Base-by-base conservation (phyloP, 2,329 filamentous ascomycete species). In the Phyllosticta capitalensis region DNA sequence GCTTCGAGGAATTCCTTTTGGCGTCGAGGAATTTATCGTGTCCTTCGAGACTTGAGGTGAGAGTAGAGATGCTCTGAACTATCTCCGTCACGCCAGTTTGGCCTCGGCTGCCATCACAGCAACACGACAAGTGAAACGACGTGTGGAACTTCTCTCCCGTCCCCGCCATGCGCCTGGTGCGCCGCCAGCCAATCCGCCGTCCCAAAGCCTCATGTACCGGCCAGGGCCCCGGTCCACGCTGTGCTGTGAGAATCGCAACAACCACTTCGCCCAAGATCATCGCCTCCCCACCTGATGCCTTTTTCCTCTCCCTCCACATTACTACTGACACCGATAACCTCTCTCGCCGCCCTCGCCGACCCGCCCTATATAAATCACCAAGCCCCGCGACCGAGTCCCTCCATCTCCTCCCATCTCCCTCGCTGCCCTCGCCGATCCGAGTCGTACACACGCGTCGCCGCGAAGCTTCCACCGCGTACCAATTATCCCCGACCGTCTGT, bases 171-270 rank as follows among this genome's bases (percentile, higher is more conserved):
- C 20, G 50, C 20, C 50, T 14, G 50, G 19, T 26, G 50, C 50
- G 50, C 20, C 50, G 20, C 19, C 52, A 7, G 52, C 6, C 14
- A 20, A 17, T 14, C 5, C n/a, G 38, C 24, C 51, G 56, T 38
- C 28, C 28, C 56, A 59, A 52, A 59, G 56, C 56, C 56, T 59
- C 52, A 59, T 14, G 33, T 52, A 54, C 33, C 50, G 50, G 17
- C 50, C 20, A 19, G 38, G 52, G 20, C 56, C 56, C 51, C 49
- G 30, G 51, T 24, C 51, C 14, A 26, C 24, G 24, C 24, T 26
- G 24, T 26, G 24, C 24, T 26, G 24, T 26, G 33, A 22, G 22
- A 51, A 22, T 52, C 21, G 33, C 52, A n/a, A 28, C 38, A 45
- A 19, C 38, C 38, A n/a, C 38, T 28, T 12, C 24, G 26, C 28